Evolutionary conservation across 176 grass and related monocot genomes (phyloP), one percentile per base, ranked within the genome.

Genomic region (Rhynchospora breviuscula): DNA sequence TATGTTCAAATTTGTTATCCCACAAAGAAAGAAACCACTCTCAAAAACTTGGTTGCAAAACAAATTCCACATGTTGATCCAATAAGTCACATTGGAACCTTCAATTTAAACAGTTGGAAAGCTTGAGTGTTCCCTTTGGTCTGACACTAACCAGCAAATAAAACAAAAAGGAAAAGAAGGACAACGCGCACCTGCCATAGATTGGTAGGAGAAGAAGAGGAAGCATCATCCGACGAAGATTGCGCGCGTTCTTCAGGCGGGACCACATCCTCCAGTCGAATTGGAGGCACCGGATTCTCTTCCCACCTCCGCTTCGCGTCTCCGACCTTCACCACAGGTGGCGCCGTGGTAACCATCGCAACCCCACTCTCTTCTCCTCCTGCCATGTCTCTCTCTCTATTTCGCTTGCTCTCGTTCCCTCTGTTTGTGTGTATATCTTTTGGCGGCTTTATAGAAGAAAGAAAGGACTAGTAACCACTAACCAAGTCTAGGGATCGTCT

Each of bases 221-320:
- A 67, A 67, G 59, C 8, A 82, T 48, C 79, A 15, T 82, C 79
- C 2, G 78, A 15, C 5, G 79, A 22, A 44, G 35, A 2, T 23
- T 82, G 60, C 5, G 7, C 6, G 59, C 35, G 79, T 49, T 82
- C 79, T 17, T 82, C 79, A 3, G 79, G 59, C 11, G 61, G 46
- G 5, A 66, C 59, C 29, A 67, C 79, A 29, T 82, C 79, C 62
- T 64, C 79, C 17, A 66, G 60, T 65, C 79, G 79, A 35, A 82
- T 82, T 3, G 79, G 79, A 21, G 79, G 21, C 62, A 82, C 59
- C 49, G 79, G 79, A 15, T 82, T 82, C 40, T 82, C 44, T 52
- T 53, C 18, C 79, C 79, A 82, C 48, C 61, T 82, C 6, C 62
- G 59, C 61, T 82, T 82, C 18, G 79, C 40, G 21, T 82, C 21